Evolutionary conservation across 495 filamentous ascomycete species (phyloP).

Genomic region (Penicillium verhagenii): DNA sequence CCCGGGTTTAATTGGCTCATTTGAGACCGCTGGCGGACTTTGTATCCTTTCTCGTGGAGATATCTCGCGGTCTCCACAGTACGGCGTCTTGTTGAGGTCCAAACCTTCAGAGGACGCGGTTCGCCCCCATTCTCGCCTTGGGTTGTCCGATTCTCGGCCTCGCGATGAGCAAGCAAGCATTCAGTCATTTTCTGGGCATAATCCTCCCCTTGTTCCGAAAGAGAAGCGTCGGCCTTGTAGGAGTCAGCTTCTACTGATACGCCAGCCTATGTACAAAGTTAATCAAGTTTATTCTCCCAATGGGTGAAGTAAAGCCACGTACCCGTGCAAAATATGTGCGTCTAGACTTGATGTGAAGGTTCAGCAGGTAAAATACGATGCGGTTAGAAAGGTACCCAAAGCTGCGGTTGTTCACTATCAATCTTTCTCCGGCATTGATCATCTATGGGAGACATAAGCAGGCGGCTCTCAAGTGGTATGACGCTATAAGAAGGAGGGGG

Average conservation of each 20-base stretch:
- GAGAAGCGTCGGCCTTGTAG: constrained; percentile 83
- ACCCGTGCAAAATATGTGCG: constrained; percentile 92
- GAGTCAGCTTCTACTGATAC: constrained; percentile 74
- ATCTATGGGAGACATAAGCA: constrained; percentile 52
- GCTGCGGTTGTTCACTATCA: constrained; percentile 90
- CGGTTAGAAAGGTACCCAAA: constrained; percentile 95
- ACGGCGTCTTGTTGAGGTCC: constrained; percentile 88
- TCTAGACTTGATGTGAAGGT: constrained; percentile 91
- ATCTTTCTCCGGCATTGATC: constrained; percentile 93
- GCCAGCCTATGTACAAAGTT: constrained; percentile 43
- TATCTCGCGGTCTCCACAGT: constrained; percentile 89
- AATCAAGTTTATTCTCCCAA: background rate
- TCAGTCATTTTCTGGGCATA: constrained; percentile 90
- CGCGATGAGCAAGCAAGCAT: constrained; percentile 74
- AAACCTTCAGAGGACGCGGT: constrained; percentile 80
- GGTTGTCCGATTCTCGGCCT: constrained; percentile 68
- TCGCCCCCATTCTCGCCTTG: constrained; percentile 66
- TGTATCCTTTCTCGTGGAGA: constrained; percentile 73
- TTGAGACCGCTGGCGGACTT: constrained; percentile 85
- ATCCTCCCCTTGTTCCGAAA: constrained; percentile 77
- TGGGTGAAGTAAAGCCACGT: constrained; percentile 23
- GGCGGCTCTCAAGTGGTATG: background rate
- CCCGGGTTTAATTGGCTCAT: constrained; percentile 97
- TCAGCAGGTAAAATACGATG: constrained; percentile 97
- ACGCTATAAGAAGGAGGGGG: no score